Evolutionary conservation across 2,329 filamentous ascomycete genomes (phyloP), one percentile per base, ranked within the genome.

Genomic region (Ceratocystis cubensis): DNA sequence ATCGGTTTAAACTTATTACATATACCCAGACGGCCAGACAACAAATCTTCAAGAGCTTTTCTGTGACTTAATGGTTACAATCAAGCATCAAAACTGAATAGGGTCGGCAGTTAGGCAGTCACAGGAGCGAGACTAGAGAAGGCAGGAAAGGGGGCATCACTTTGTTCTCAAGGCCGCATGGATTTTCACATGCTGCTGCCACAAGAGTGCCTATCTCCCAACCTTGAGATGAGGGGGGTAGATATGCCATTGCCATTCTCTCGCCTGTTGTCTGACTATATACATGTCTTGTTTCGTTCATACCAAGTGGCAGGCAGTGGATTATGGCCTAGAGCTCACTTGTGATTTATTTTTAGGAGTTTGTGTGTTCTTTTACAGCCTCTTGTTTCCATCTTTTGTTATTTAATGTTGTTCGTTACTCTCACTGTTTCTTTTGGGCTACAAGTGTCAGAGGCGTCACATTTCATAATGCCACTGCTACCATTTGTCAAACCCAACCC

Each of bases 371-470:
- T 66, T 53, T 61, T 50, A 53, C 65, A 44, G 53, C 62, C 48
- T 61, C 59, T 65, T 57, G 61, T 57, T 65, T 37, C 20, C 65
- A 65, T 65, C 63, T 65, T 57, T 59, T 68, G 62, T 65, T 65
- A 68, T 68, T 48, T 68, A 68, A 44, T 63, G 48, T 20, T 65
- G 33, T 41, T 41, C 37, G 37, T 63, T 56, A 37, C 37, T 67
- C 56, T 37, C 22, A 22, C 53, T 25, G 44, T 56, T 61, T 63
- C 45, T 50, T 45, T 33, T 56, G 25, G 33, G 37, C 44, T 46
- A 65, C 48, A n/a, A 59, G 46, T 45, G 33, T 64, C 57, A 46
- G n/a, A 56, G 30, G 28, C 48, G 17, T 48, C 37, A 63, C 15
- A 30, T 50, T 50, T 15, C 15, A 41, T 13, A 48, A 48, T 53